Conservation (phyloP, 805 yeast genomes). For the Lipomyces lipofer region DNA sequence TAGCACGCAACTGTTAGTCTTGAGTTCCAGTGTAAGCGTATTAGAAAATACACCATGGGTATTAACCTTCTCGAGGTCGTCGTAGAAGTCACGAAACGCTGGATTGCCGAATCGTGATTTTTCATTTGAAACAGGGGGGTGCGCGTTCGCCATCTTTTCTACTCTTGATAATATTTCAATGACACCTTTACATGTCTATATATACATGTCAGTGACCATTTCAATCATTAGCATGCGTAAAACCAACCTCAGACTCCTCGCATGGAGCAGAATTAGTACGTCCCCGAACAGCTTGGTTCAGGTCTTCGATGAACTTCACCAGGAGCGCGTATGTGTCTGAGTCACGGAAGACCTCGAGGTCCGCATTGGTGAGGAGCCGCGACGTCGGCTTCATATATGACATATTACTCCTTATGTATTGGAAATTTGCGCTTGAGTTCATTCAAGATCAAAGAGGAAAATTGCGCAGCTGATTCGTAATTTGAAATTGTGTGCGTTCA, state of each 20-base stretch:
- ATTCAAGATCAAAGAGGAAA: background rate
- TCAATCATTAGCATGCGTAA: background rate
- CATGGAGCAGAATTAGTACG: conserved; percentile 52
- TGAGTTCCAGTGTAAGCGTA: too few relatives aligned
- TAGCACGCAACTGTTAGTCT: too few relatives aligned
- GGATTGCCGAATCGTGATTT: conserved; percentile 85
- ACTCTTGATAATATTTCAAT: conserved; percentile 40
- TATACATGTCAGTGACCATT: background rate
- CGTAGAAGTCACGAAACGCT: conserved; percentile 83
- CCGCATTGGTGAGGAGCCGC: conserved; percentile 53
- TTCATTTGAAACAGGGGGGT: conserved; percentile 70
- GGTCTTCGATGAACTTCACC: conserved; percentile 52
- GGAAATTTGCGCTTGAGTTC: background rate
- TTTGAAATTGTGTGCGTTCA: too few relatives aligned
- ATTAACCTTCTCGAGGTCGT: conserved; percentile 52
- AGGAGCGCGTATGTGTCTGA: conserved; percentile 55
- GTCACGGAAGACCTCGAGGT: conserved; percentile 59
- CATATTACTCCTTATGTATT: background rate
- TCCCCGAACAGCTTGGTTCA: conserved; percentile 69
- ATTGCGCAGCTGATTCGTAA: too few relatives aligned
- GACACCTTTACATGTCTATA: background rate
- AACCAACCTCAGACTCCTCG: conserved; percentile 39
- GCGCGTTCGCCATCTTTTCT: conserved; percentile 45
- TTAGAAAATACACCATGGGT: too few relatives aligned
- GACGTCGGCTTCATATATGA: conserved; percentile 12